Evolutionary conservation across 805 yeast species (phyloP).

Genomic region (Wickerhamomyces mucosus): DNA sequence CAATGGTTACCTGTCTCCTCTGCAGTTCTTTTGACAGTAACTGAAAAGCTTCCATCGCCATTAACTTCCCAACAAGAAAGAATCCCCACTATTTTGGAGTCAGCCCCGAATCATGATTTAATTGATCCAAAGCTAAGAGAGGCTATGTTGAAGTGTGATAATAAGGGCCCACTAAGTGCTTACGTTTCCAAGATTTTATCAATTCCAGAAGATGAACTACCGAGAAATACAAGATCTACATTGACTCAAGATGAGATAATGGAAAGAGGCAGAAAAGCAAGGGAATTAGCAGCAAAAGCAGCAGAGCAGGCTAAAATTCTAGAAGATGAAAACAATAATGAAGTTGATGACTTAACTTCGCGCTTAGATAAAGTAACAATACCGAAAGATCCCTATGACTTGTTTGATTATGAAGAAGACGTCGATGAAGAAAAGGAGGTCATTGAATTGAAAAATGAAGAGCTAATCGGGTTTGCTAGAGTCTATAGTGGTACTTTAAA

Average conservation of each 20-base stretch:
- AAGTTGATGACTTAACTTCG: constrained; percentile 16
- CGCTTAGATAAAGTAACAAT: constrained; percentile 18
- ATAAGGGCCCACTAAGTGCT: constrained; percentile 57
- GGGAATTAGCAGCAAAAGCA: constrained; percentile 61
- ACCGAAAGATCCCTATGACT: constrained; percentile 26
- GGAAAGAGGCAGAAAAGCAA: constrained; percentile 54
- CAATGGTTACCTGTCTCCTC: constrained; percentile 95
- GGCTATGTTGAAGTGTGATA: constrained; percentile 60
- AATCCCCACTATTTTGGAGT: constrained; percentile 54
- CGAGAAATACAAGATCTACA: constrained; percentile 35
- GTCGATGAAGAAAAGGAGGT: constrained; percentile 39
- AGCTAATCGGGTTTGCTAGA: constrained; percentile 79
- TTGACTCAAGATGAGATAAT: constrained; percentile 46
- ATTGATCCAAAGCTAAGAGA: constrained; percentile 39
- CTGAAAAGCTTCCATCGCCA: constrained; percentile 83
- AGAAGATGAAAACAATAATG: constrained; percentile 10
- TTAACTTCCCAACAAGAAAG: constrained; percentile 62
- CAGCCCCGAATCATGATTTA: constrained; percentile 40
- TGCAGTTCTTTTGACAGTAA: constrained; percentile 74
- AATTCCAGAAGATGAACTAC: constrained; percentile 73
- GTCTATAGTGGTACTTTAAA: constrained; percentile 76
- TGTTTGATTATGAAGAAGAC: constrained; percentile 44
- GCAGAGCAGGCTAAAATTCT: constrained; percentile 39
- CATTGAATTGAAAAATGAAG: constrained; percentile 40
- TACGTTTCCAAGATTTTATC: constrained; percentile 87